phyloP scores from a whole-genome alignment of 192 early-diverging fungal species.

The Lobulomyces angularis region DNA sequence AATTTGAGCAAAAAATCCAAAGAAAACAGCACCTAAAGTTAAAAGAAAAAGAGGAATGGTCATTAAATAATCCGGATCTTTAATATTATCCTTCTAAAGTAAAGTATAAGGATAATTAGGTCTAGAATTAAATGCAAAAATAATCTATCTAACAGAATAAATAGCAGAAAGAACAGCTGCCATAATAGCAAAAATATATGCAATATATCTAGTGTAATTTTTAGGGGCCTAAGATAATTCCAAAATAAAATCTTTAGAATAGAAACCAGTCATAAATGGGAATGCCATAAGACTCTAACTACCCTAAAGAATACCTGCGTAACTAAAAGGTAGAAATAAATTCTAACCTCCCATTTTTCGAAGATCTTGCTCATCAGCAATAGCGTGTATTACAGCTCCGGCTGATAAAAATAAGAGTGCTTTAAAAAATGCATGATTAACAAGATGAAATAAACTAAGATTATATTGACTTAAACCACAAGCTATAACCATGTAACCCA shows the following conservation, averaged over 20 bases:
- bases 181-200: conserved; percentile 23
- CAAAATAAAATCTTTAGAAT: conserved; percentile 48
- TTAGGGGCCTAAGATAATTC: conserved; percentile 19
- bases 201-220: conserved; percentile 13
- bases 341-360: conserved; percentile 47
- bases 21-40: conserved; percentile 23
- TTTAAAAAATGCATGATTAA: conserved; percentile 30
- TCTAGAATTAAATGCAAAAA: conserved; percentile 28
- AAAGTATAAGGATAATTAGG: conserved; percentile 24
- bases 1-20: conserved; percentile 33
- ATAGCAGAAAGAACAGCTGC: conserved; percentile 29
- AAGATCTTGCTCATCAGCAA: conserved; percentile 25
- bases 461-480: conserved; percentile 30
- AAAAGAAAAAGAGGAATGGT: conserved; percentile 25
- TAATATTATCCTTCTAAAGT: conserved; percentile 21
- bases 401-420: conserved; percentile 32
- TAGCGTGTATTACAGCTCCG: conserved; percentile 27
- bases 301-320: conserved; percentile 54
- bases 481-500: conserved; percentile 32
- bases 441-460: conserved; percentile 25
- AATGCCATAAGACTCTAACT: conserved; percentile 57
- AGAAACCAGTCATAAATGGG: conserved; percentile 52
- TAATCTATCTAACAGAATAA: conserved; percentile 31
- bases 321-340: conserved; percentile 44
- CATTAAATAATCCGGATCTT: conserved; percentile 26